Evolutionary conservation across 352 stramenopile genomes (phyloP), one percentile per base, ranked within the genome.

Genomic region (Halophytophthora polymorphica): DNA sequence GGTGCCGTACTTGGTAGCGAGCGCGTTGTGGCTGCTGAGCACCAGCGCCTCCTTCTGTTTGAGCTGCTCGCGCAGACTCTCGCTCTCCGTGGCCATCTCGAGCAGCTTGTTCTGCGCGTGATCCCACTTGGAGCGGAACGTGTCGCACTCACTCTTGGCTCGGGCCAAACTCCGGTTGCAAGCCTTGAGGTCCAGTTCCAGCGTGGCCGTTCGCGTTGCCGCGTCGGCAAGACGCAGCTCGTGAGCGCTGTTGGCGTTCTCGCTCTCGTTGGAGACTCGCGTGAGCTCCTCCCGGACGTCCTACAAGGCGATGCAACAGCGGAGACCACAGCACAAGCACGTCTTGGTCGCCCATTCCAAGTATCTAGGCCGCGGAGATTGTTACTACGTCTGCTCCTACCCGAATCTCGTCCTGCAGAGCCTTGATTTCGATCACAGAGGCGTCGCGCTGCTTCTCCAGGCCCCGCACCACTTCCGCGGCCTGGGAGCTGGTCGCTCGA

Each of bases 21-120:
- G 45, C 5, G 73, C 53, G 47, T 74, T 81, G 56, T 92, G 82
- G 37, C 66, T 88, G 43, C 54, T 77, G 23, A 82, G 56, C 21
- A 87, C 60, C n/a, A 87, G 61, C 10, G 66, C 40, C 12, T 89
- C 82, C 38, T 89, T 90, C 54, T 90, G 82, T 49, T 86, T 86
- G 10, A 90, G 42, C 43, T 93, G 79, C 2, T 87, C 80, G 22
- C 77, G 77, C 19, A 90, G 45, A 48, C 64, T 59, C 35, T 90
- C 77, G 36, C 55, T 70, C 36, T 91, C 80, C n/a, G 66, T 72
- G 7, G 40, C 45, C 14, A 73, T 31, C 36, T 88, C 69, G 1
- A 73, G 64, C 13, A 88, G 47, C 45, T 86, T 87, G 36, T 68
- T 83, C 36, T 90, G 70, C 3, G 67, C 54, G 10, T 84, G 53